These are phyloP conservation scores for Solanum hybrid DNA, from an alignment of 305 asterid genomes.

Conservation along the genomic window DNA sequence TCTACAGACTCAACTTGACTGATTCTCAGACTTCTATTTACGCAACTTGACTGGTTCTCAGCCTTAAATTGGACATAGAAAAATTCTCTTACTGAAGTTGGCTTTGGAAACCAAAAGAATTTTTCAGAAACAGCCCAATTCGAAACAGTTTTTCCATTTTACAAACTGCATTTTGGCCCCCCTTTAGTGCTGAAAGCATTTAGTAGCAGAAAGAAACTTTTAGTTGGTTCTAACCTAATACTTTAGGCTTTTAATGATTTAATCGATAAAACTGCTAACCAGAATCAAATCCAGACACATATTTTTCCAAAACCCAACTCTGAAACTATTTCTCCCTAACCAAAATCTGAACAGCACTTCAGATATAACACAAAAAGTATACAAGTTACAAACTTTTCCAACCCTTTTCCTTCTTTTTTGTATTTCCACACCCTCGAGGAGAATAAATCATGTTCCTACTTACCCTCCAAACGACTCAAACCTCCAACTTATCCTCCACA, in stretches of 20 bases:
- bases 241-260: neutral
- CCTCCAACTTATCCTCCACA: neutral
- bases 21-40: neutral
- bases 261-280: neutral
- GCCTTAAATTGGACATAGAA: neutral
- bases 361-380: neutral
- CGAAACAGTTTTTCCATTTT: neutral
- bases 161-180: neutral
- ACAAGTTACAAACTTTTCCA: neutral
- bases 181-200: neutral
- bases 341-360: neutral
- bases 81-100: neutral
- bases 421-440: neutral
- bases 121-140: neutral
- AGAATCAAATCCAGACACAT: neutral
- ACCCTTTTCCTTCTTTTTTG: neutral
- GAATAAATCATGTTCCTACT: neutral
- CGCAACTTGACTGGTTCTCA: neutral
- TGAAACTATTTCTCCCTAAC: neutral
- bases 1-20: neutral
- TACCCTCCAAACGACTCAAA: neutral
- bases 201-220: neutral
- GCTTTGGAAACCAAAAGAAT: neutral
- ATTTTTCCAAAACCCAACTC: neutral
- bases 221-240: neutral